Evolutionary conservation across 192 early-diverging fungal species (phyloP).

Genomic region (Umbelopsis vinacea): DNA sequence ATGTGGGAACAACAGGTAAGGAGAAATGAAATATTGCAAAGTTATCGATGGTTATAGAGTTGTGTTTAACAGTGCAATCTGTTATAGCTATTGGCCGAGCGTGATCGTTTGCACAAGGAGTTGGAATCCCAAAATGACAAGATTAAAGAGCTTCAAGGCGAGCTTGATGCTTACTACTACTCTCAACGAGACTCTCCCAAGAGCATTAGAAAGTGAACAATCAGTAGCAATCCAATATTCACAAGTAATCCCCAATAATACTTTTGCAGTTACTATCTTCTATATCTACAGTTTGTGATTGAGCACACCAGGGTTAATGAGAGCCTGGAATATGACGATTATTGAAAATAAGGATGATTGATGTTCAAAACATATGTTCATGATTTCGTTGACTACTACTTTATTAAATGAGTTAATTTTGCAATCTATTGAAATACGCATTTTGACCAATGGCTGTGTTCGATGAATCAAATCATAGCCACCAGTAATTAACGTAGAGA

Average conservation of each 20-base stretch:
- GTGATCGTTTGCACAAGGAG: conserved; percentile 98
- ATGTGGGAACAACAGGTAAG: conserved; percentile 90
- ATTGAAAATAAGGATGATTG: no score
- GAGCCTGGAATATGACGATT: no score
- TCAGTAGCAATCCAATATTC: conserved; percentile 12
- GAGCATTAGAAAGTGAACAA: conserved; percentile 31
- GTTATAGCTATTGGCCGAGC: conserved; percentile 84
- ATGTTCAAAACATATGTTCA: not conserved
- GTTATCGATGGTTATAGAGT: not conserved
- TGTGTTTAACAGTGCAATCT: no score
- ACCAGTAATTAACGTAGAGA: conserved; percentile 25
- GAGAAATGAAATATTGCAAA: conserved; percentile 18
- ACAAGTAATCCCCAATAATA: not conserved
- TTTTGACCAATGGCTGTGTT: no score
- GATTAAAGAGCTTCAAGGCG: conserved; percentile 92
- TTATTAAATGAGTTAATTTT: conserved; percentile 9
- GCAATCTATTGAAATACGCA: not conserved
- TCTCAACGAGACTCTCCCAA: conserved; percentile 41
- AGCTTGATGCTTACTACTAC: conserved; percentile 56
- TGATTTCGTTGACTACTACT: conserved; percentile 8
- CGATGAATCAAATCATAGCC: not conserved
- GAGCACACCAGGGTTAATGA: no score
- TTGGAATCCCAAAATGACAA: conserved; percentile 91
- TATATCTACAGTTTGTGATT: not conserved
- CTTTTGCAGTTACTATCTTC: no score